phyloP scores from a whole-genome alignment of 257 asterid genomes.

The Nicotiana attenuata region DNA sequence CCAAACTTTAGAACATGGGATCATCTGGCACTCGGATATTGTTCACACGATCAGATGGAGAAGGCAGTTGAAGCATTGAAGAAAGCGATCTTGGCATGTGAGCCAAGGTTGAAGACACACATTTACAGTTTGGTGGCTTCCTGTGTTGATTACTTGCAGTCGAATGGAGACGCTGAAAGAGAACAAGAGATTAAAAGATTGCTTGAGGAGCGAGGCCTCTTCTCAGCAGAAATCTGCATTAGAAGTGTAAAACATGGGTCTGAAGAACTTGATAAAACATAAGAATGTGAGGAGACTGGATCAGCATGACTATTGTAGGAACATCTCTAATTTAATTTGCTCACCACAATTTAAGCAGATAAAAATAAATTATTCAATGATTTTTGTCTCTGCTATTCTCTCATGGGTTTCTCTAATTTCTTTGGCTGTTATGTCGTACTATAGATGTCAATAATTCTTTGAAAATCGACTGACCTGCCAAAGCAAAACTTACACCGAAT shows the following conservation, averaged over 20 bases:
- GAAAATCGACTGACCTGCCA: no score
- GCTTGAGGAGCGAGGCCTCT: not conserved
- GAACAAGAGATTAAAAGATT: conserved; percentile 22
- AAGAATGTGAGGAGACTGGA: not conserved
- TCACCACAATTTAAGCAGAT: no score
- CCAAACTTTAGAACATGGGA: conserved; percentile 2
- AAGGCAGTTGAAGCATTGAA: conserved; percentile 34
- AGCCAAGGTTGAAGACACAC: conserved; percentile 16
- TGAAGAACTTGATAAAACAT: not conserved
- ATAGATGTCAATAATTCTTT: no score
- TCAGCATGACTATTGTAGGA: not conserved
- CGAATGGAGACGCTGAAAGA: conserved; percentile 27
- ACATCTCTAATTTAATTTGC: not conserved
- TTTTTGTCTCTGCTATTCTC: no score
- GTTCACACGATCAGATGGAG: conserved; percentile 24
- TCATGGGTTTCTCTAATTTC: no score
- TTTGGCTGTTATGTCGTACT: no score
- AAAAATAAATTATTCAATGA: no score
- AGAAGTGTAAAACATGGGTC: conserved; percentile 1
- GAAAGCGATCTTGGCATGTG: conserved; percentile 11
- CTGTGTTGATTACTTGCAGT: conserved; percentile 32
- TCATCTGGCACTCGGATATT: conserved; percentile 32
- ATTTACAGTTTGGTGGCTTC: conserved; percentile 19
- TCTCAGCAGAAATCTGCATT: conserved; percentile 6
- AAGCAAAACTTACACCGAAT: no score